Base-by-base conservation (phyloP, 805 yeast species). In the Jamesozyma lodderae region DNA sequence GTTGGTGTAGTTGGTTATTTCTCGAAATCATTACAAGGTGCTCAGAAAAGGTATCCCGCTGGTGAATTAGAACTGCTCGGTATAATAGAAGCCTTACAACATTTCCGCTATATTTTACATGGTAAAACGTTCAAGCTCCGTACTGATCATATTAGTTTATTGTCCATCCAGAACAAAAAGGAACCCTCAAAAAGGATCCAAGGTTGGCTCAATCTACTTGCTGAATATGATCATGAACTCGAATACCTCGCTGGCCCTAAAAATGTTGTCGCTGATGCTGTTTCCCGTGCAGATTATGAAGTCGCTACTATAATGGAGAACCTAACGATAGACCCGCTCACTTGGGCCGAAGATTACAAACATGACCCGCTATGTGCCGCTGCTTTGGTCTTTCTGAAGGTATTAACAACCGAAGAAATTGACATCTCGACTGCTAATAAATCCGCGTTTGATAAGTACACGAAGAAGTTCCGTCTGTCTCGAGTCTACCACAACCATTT, bases 11-110 rank as follows among this genome's bases (percentile, higher is more conserved):
- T 44, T 15, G 35, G 42, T 13, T 48, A 46, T 18, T 44, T 44
- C 16, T 33, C 35, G 5, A 36, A 39, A 63, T 71, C 14, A 70
- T 73, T 17, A 60, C 63, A 29, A 39, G 47, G 25, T 79, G 79
- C 13, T 9, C 44, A 47, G 29, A 35, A 33, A 19, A 35, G 42
- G 22, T 41, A 42, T 19, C 44, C 31, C 2, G 38, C 42, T 3
- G 44, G 49, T 6, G 47, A 48, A 31, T 25, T 44, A 9, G 49
- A 42, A 36, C 23, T 46, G 4, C 18, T 48, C 3, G 45, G 33
- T n/a, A 44, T 44, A 11, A 33, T 38, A 5, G 31, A 33, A 29
- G 49, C 46, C 6, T 26, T 46, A n/a, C 24, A 37, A 13, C 46
- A 45, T 19, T 41, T 45, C 30, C 19, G 30, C 2, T 47, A 45